These are phyloP conservation scores for Tubosaeta brunneosetosa DNA, from an alignment of 768 basidiomycete genomes.

Conservation along the genomic window DNA sequence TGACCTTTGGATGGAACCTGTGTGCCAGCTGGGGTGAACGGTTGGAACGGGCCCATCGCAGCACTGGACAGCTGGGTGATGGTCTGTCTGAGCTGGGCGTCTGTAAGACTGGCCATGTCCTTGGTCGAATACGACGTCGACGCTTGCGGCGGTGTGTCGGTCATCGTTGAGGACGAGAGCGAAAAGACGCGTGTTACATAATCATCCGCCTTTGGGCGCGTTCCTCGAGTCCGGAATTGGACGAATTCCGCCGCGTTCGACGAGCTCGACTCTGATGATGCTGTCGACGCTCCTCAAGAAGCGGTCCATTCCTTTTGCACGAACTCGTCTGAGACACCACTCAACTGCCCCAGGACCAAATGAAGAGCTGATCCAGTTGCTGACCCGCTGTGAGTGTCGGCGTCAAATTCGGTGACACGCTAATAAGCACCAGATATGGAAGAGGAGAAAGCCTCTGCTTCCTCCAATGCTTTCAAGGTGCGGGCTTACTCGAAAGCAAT, in stretches of 20 bases:
- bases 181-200: constrained; percentile 26
- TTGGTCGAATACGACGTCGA: constrained; percentile 31
- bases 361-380: constrained; percentile 35
- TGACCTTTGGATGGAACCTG: constrained; percentile 30
- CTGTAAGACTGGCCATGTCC: constrained; percentile 46
- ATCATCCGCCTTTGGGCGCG: background rate
- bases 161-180: constrained; percentile 17
- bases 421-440: constrained; percentile 32
- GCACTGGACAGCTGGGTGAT: constrained; percentile 49
- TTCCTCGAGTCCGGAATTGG: background rate
- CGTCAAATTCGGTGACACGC: background rate
- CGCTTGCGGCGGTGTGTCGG: constrained; percentile 24
- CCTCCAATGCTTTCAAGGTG: constrained; percentile 45
- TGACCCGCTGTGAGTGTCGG: constrained; percentile 38
- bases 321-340: constrained; percentile 10
- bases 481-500: constrained; percentile 49
- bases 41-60: constrained; percentile 33
- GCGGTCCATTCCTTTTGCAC: background rate
- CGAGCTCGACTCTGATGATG: constrained; percentile 9
- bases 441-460: constrained; percentile 35
- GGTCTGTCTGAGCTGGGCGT: constrained; percentile 60
- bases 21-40: constrained; percentile 30
- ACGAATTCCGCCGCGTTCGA: no score
- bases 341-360: constrained; percentile 30
- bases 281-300: constrained; percentile 14